Conservation (phyloP, 108 stramenopile species). For the Chaetoceros muelleri region DNA sequence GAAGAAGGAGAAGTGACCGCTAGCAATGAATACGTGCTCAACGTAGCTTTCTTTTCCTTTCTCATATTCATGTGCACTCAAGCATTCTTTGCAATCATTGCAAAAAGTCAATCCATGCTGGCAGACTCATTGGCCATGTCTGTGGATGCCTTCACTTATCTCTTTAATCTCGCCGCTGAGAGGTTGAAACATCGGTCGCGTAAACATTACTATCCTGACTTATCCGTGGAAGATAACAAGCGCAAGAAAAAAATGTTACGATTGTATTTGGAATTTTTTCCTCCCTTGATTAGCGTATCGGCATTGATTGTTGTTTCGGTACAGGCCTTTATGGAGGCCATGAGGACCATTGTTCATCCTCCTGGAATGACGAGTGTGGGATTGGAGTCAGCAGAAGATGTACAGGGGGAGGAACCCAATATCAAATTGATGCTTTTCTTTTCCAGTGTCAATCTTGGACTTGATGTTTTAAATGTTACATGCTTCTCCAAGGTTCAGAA, state of each 20-base stretch:
- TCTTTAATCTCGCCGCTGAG: conserved; percentile 25
- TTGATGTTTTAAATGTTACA: not conserved
- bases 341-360: not conserved
- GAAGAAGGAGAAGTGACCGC: not conserved
- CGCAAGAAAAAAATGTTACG: not conserved
- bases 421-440: not conserved
- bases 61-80: conserved; percentile 23
- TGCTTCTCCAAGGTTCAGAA: not conserved
- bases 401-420: not conserved
- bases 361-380: not conserved
- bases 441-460: not conserved
- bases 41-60: conserved; percentile 36
- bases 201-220: not conserved
- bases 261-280: conserved; percentile 1
- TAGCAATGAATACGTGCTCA: conserved; percentile 21
- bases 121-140: conserved; percentile 28
- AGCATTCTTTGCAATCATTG: conserved; percentile 33
- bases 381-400: not conserved
- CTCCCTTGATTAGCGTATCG: not conserved
- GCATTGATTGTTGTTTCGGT: not conserved
- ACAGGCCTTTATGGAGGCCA: not conserved
- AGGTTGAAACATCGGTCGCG: conserved; percentile 15
- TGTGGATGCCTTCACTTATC: conserved; percentile 31
- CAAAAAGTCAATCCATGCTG: conserved; percentile 29
- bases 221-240: not conserved